These are phyloP conservation scores for Auricularia sp. DNA, from an alignment of 768 basidiomycete genomes.

Conservation along the genomic window DNA sequence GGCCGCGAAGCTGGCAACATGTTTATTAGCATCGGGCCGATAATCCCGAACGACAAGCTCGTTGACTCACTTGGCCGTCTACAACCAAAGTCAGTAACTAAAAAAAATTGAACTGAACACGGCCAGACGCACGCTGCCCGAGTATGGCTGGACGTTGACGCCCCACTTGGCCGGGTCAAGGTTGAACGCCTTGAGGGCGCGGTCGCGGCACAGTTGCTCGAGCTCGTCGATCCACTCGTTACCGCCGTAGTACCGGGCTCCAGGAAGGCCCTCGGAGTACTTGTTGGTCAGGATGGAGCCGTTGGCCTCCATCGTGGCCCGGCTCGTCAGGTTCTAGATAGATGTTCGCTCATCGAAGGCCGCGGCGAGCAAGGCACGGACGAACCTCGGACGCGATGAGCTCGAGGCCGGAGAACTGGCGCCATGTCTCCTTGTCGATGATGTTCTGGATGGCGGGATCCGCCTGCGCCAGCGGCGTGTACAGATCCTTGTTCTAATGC, in stretches of 20 bases:
- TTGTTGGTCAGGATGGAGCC: slow-evolving; percentile 99
- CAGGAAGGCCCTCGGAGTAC: slow-evolving; percentile 99
- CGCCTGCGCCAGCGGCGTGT: slow-evolving; percentile 76
- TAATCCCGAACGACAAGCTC: not conserved
- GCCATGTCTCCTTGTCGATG: slow-evolving; percentile 98
- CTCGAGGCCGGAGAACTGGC: slow-evolving; percentile 94
- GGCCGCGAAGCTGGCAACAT: slow-evolving; percentile 70
- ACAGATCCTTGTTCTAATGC: slow-evolving; percentile 80
- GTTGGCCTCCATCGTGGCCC: slow-evolving; percentile 95
- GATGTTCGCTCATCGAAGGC: not conserved
- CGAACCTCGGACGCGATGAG: slow-evolving; percentile 96
- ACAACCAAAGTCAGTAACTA: slow-evolving; percentile 11
- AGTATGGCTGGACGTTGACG: slow-evolving; percentile 99
- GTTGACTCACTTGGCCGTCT: slow-evolving; percentile 77
- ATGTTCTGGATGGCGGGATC: slow-evolving; percentile 96
- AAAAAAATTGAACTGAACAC: not conserved
- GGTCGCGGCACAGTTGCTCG: slow-evolving; percentile 87
- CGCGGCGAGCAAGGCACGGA: slow-evolving; percentile 6
- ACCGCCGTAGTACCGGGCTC: slow-evolving; percentile 92
- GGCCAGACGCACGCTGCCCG: slow-evolving; percentile 58
- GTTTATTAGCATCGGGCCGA: slow-evolving; percentile 9
- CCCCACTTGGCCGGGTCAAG: slow-evolving; percentile 91
- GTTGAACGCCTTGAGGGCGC: slow-evolving; percentile 92
- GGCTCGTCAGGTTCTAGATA: slow-evolving; percentile 84
- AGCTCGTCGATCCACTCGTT: slow-evolving; percentile 98